These are phyloP conservation scores for Solanum infundibuliforme DNA, from an alignment of 257 asterid species.

Conservation along the genomic window DNA sequence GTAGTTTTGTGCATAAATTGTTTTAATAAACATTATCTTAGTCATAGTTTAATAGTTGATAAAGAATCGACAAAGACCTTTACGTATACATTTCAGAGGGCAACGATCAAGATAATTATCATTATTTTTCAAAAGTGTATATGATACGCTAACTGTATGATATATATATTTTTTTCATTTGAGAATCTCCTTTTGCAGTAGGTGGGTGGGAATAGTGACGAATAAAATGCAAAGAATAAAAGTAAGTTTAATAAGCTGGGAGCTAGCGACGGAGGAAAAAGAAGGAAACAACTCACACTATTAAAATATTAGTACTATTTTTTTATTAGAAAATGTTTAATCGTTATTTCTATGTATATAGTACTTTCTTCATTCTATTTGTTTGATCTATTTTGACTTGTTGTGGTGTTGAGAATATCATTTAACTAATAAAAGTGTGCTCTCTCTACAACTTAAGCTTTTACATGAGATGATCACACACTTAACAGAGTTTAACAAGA, in stretches of 20 bases:
- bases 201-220: background rate
- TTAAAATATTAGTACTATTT: background rate
- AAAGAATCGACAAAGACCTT: background rate
- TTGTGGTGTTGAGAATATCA: too few species aligned
- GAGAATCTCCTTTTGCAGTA: background rate
- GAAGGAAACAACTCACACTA: background rate
- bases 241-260: background rate
- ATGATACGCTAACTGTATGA: background rate
- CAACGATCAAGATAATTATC: background rate
- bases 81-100: background rate
- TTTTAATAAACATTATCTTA: background rate
- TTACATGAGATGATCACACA: too few species aligned
- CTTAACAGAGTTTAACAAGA: too few species aligned
- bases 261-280: background rate
- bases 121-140: background rate
- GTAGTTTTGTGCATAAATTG: background rate
- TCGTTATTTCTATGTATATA: too few species aligned
- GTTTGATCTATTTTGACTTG: too few species aligned
- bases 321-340: background rate
- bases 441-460: too few species aligned
- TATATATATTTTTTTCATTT: background rate
- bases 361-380: too few species aligned
- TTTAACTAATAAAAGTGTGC: too few species aligned
- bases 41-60: background rate
- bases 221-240: background rate